Conservation (phyloP, 2,329 filamentous ascomycete species). For the Sclerotinia glacialis region DNA sequence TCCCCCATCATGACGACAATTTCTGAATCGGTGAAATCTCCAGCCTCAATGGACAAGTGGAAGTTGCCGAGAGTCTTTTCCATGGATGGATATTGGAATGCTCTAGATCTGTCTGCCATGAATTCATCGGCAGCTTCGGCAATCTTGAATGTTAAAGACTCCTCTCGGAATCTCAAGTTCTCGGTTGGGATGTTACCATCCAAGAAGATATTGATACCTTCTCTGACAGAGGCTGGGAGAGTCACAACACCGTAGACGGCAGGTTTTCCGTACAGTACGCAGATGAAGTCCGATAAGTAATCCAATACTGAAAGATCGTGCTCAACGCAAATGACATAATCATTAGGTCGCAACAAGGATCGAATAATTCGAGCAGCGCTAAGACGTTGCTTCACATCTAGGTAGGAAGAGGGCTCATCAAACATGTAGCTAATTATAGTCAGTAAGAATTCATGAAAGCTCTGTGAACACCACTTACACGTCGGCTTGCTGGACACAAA, state of each 20-base stretch:
- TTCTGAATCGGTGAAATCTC: conserved; percentile 94
- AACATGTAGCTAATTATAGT: conserved; percentile 77
- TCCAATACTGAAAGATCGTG: conserved; percentile 98
- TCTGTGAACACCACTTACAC: conserved; percentile 52
- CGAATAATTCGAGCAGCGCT: conserved; percentile 90
- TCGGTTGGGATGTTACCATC: conserved; percentile 98
- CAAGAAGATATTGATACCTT: conserved; percentile 99
- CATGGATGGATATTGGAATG: conserved; percentile 86
- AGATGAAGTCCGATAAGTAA: conserved; percentile 98
- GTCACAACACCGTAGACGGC: conserved; percentile 98
- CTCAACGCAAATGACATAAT: conserved; percentile 98
- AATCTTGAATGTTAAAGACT: conserved; percentile 93
- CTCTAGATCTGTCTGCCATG: conserved; percentile 76
- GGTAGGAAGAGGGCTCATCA: conserved; percentile 96
- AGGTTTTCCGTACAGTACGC: conserved; percentile 91
- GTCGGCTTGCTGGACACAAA: conserved; percentile 93
- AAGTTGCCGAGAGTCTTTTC: conserved; percentile 90
- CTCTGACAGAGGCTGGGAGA: conserved; percentile 88
- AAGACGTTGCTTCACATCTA: conserved; percentile 98
- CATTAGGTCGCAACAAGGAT: conserved; percentile 79
- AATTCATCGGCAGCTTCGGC: conserved; percentile 88
- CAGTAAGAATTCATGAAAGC: conserved; percentile 1
- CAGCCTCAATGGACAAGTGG: conserved; percentile 75
- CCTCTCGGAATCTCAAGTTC: conserved; percentile 96
- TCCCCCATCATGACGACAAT: conserved; percentile 99